phyloP scores from a whole-genome alignment of 768 basidiomycete species.

The Coprinellus micaceus region DNA sequence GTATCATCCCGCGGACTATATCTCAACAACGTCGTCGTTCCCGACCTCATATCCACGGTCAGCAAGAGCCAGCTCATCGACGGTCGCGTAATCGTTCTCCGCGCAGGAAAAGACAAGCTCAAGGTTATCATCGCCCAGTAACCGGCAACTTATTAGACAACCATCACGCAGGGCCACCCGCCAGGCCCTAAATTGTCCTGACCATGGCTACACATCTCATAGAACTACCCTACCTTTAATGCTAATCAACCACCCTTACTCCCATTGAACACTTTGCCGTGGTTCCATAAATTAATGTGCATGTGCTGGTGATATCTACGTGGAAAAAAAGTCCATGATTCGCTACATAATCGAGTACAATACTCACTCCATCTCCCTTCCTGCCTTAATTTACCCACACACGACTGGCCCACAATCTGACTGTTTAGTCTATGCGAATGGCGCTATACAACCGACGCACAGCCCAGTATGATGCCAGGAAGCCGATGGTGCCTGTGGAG shows the following conservation, averaged over 20 bases:
- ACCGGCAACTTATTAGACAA: neutral
- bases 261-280: too few relatives aligned
- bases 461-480: conserved; percentile 90
- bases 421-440: conserved; percentile 75
- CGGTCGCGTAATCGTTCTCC: conserved; percentile 56
- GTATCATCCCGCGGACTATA: conserved; percentile 67
- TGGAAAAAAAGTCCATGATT: too few relatives aligned
- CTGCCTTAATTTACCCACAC: too few relatives aligned
- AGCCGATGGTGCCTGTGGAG: conserved; percentile 76
- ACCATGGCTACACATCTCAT: too few relatives aligned
- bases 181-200: neutral
- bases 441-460: conserved; percentile 77
- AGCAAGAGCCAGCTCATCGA: conserved; percentile 51
- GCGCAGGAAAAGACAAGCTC: conserved; percentile 73
- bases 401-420: too few relatives aligned
- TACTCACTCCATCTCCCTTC: too few relatives aligned
- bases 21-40: conserved; percentile 59
- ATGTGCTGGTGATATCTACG: too few relatives aligned
- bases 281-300: too few relatives aligned
- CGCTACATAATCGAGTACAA: too few relatives aligned
- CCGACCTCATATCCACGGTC: conserved; percentile 45
- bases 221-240: too few relatives aligned
- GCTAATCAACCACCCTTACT: too few relatives aligned
- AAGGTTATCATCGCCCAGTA: conserved; percentile 42
- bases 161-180: neutral